A percentile compares a stretch with the other conserved stretches of the same genome.
phyloP scores from a whole-genome alignment of 1,139 yeast species.

The Diutina ranongensis region DNA sequence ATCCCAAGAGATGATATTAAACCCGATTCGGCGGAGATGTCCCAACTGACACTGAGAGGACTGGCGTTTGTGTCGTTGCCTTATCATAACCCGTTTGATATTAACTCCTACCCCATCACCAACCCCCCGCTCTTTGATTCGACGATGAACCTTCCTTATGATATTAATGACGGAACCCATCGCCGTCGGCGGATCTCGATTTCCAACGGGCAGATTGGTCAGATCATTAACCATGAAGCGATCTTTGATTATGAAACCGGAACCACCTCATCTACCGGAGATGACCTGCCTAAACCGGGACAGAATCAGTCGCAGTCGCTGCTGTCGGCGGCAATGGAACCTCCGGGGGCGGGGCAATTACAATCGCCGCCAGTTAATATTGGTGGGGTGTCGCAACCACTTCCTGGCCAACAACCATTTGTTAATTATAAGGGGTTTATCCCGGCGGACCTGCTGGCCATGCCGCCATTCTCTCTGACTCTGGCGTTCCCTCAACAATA shows the following conservation, averaged over 20 bases:
- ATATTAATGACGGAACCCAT: slow-evolving; percentile 27
- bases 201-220: slow-evolving; percentile 73
- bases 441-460: neutral
- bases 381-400: no score
- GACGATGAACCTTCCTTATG: slow-evolving; percentile 32
- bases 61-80: slow-evolving; percentile 9
- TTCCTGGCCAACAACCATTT: neutral
- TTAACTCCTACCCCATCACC: slow-evolving; percentile 45
- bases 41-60: neutral
- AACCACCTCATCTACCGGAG: neutral
- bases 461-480: neutral
- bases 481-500: neutral
- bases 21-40: neutral
- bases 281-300: neutral
- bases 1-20: neutral
- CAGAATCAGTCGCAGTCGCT: neutral
- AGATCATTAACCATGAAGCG: slow-evolving; percentile 41
- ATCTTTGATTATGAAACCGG: slow-evolving; percentile 14
- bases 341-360: neutral
- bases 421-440: neutral
- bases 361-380: no score
- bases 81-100: slow-evolving; percentile 27
- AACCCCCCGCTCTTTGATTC: slow-evolving; percentile 57
- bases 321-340: neutral
- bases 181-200: slow-evolving; percentile 58